phyloP scores from a whole-genome alignment of 1,139 yeast genomes.

The Saccharomycopsis hybrid region DNA sequence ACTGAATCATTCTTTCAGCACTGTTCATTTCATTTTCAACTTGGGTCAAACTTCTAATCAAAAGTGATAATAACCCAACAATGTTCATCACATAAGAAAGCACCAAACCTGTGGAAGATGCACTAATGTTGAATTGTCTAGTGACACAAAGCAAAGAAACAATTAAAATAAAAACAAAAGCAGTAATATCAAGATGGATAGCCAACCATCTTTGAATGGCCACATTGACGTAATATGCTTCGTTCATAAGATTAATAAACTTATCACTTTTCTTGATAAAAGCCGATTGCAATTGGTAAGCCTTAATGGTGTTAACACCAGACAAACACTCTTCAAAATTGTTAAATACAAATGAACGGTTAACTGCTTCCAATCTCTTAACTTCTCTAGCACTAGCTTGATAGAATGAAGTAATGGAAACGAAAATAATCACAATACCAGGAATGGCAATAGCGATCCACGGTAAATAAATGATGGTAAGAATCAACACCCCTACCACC shows the following conservation, averaged over 20 bases:
- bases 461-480: slow-evolving; percentile 68
- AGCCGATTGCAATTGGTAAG: slow-evolving; percentile 34
- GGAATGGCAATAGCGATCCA: slow-evolving; percentile 72
- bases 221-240: slow-evolving; percentile 45
- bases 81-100: slow-evolving; percentile 52
- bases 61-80: slow-evolving; percentile 41
- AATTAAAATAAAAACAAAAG: slow-evolving; percentile 37
- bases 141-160: slow-evolving; percentile 54
- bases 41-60: slow-evolving; percentile 50
- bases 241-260: slow-evolving; percentile 46
- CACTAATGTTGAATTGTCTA: slow-evolving; percentile 50
- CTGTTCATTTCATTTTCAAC: slow-evolving; percentile 77
- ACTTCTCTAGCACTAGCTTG: slow-evolving; percentile 59
- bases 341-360: slow-evolving; percentile 56
- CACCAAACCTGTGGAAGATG: slow-evolving; percentile 68
- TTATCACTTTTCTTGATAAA: slow-evolving; percentile 39
- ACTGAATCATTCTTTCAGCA: slow-evolving; percentile 66
- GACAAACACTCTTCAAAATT: slow-evolving; percentile 53
- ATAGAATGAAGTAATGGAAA: slow-evolving; percentile 50
- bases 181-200: slow-evolving; percentile 42
- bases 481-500: slow-evolving; percentile 55
- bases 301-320: slow-evolving; percentile 53
- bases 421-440: slow-evolving; percentile 40
- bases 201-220: slow-evolving; percentile 59
- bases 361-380: slow-evolving; percentile 56